Evolutionary conservation across 2,329 filamentous ascomycete genomes (phyloP).

Genomic region (Alternaria sp.): DNA sequence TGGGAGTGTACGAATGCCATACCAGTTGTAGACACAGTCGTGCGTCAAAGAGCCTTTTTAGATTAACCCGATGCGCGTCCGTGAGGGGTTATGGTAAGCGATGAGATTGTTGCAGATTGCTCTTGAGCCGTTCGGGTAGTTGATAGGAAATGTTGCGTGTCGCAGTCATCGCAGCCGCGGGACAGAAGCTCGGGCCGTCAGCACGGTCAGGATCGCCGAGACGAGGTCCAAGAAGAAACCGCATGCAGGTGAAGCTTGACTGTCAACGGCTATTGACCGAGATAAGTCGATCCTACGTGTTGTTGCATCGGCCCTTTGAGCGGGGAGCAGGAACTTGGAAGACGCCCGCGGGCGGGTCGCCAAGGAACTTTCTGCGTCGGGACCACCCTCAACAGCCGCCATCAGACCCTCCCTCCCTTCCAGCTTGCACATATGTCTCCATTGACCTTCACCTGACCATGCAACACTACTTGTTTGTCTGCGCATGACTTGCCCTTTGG

Average conservation of each 20-base stretch:
- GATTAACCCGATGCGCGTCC: constrained; percentile 8
- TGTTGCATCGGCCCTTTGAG: neutral
- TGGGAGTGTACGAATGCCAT: constrained; percentile 2
- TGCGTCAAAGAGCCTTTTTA: constrained; percentile 1
- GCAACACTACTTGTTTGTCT: neutral
- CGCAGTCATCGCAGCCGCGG: neutral
- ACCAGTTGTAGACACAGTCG: constrained; percentile 3
- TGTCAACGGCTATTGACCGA: neutral
- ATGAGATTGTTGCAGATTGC: constrained; percentile 5
- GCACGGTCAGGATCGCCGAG: constrained; percentile 7
- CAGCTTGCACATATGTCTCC: neutral
- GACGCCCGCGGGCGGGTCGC: neutral
- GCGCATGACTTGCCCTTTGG: neutral
- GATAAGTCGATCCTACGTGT: neutral
- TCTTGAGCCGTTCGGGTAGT: constrained; percentile 1
- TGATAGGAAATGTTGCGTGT: neutral
- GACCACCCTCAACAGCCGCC: neutral
- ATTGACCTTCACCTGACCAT: neutral
- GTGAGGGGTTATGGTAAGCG: constrained; percentile 12
- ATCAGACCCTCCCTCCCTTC: neutral
- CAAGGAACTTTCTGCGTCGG: neutral
- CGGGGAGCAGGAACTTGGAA: neutral
- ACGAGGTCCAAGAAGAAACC: constrained; percentile 5
- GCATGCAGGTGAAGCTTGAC: constrained; percentile 10
- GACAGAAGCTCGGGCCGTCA: neutral